Conservation (phyloP, 352 stramenopile genomes). For the Phytophthora idaei region DNA sequence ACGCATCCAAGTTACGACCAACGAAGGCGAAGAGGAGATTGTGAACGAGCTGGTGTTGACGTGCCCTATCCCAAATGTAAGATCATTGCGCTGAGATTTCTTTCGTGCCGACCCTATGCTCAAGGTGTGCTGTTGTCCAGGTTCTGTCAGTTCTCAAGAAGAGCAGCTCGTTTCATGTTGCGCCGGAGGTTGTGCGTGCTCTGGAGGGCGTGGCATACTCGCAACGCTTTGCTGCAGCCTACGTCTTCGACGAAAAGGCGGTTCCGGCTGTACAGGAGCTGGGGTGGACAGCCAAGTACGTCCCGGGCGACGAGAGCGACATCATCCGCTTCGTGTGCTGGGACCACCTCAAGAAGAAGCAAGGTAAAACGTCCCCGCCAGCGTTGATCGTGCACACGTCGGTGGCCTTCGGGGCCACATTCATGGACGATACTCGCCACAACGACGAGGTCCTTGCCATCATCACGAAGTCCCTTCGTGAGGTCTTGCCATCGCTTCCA, state of each 20-base stretch:
- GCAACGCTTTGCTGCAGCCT: conserved; percentile 69
- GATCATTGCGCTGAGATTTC: conserved; percentile 6
- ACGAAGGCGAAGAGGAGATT: conserved; percentile 50
- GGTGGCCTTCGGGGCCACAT: conserved; percentile 56
- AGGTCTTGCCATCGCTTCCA: conserved; percentile 64
- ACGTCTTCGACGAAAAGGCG: conserved; percentile 61
- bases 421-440: conserved; percentile 62
- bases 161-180: conserved; percentile 43
- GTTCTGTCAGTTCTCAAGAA: conserved; percentile 62
- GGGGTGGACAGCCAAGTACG: conserved; percentile 73
- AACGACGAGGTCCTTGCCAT: conserved; percentile 61
- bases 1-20: conserved; percentile 51
- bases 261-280: conserved; percentile 42
- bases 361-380: conserved; percentile 8
- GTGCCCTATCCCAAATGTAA: conserved; percentile 65
- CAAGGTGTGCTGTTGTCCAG: conserved; percentile 17
- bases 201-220: conserved; percentile 66
- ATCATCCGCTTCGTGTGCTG: conserved; percentile 80
- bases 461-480: conserved; percentile 54
- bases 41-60: conserved; percentile 75
- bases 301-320: conserved; percentile 55
- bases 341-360: conserved; percentile 80
- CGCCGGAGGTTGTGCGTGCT: conserved; percentile 33
- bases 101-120: conserved; percentile 8
- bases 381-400: conserved; percentile 72